Conservation (phyloP, 441 rosid species). For the Gossypium gossypioides region DNA sequence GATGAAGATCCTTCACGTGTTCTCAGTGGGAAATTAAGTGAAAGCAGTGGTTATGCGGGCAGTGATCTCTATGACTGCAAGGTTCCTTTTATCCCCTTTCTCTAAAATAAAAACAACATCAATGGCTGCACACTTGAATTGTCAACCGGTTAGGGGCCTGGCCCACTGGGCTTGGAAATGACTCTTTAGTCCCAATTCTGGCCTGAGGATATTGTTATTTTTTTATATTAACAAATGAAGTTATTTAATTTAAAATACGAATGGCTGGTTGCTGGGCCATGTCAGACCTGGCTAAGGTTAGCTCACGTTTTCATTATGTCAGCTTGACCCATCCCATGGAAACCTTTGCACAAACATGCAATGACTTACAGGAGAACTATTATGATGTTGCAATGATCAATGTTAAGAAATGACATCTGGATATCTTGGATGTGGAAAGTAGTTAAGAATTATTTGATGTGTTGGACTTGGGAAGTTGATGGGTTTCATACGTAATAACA, state of each 20-base stretch:
- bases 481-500: neutral
- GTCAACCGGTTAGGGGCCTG: neutral
- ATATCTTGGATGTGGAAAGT: neutral
- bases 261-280: neutral
- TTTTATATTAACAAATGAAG: neutral
- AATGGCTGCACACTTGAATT: neutral
- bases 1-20: constrained; percentile 70
- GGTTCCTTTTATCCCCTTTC: constrained; percentile 36
- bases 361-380: neutral
- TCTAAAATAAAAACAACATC: neutral
- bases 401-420: neutral
- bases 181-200: neutral
- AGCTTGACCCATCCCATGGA: neutral
- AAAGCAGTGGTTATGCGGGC: constrained; percentile 81
- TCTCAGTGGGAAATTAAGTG: constrained; percentile 83
- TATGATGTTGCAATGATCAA: neutral
- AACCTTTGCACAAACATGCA: neutral
- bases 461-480: neutral
- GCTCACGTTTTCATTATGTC: neutral
- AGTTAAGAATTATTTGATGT: neutral
- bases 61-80: constrained; percentile 87
- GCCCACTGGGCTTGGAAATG: neutral
- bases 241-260: neutral
- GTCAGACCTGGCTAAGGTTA: neutral
- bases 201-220: neutral